These are phyloP conservation scores for Candida easanensis DNA, from an alignment of 805 yeast genomes.

Conservation along the genomic window DNA sequence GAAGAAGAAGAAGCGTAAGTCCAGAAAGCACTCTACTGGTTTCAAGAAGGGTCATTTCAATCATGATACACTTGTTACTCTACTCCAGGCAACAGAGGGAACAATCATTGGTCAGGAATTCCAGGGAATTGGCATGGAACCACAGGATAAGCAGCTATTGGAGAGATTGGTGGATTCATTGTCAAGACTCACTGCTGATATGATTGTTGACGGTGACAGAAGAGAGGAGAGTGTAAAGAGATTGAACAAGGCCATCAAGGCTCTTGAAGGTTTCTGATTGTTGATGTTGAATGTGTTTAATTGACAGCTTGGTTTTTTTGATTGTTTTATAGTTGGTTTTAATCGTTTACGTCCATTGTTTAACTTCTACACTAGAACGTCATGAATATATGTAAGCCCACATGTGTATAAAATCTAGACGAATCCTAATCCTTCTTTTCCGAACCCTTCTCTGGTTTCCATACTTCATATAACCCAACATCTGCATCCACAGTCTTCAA, in stretches of 20 bases:
- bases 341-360: too few relatives aligned
- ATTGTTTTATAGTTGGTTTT: too few relatives aligned
- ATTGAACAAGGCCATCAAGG: slow-evolving; percentile 76
- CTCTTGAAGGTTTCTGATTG: slow-evolving; percentile 74
- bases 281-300: background rate
- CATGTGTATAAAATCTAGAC: too few relatives aligned
- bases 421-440: background rate
- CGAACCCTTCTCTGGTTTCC: slow-evolving; percentile 14
- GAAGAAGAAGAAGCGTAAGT: slow-evolving; percentile 10
- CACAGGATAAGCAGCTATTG: slow-evolving; percentile 71
- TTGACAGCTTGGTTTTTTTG: too few relatives aligned
- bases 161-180: slow-evolving; percentile 86
- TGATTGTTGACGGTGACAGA: slow-evolving; percentile 80
- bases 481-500: slow-evolving; percentile 29
- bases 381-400: too few relatives aligned
- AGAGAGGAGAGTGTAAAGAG: slow-evolving; percentile 78
- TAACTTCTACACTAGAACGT: too few relatives aligned
- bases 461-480: slow-evolving; percentile 35
- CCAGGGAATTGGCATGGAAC: slow-evolving; percentile 66
- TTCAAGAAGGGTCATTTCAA: slow-evolving; percentile 24
- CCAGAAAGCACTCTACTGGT: slow-evolving; percentile 8
- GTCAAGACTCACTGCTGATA: slow-evolving; percentile 83
- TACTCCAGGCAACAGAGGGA: slow-evolving; percentile 39
- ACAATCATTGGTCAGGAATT: slow-evolving; percentile 56
- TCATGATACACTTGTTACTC: slow-evolving; percentile 34